Evolutionary conservation across 805 yeast genomes (phyloP).

Genomic region (Zygotorulaspora chibaensis): DNA sequence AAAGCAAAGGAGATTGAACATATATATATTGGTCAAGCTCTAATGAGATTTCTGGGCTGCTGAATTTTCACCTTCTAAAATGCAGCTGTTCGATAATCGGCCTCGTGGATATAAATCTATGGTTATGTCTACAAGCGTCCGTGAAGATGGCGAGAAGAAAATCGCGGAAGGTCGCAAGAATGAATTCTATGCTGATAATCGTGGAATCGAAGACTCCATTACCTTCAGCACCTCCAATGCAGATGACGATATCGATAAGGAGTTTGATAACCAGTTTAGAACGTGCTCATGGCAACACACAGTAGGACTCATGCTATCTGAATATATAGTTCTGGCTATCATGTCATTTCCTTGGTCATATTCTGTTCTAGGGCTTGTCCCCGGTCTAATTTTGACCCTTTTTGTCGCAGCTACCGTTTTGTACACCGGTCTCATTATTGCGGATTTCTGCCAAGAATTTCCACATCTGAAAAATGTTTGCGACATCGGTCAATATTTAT

Average conservation of each 20-base stretch:
- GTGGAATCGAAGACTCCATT: slow-evolving; percentile 3
- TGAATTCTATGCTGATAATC: too few species aligned
- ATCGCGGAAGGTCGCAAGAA: too few species aligned
- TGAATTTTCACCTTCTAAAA: too few species aligned
- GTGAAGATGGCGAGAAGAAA: too few species aligned
- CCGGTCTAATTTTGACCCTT: slow-evolving; percentile 52
- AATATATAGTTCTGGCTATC: slow-evolving; percentile 57
- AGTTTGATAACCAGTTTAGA: slow-evolving; percentile 42
- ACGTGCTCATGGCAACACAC: slow-evolving; percentile 56
- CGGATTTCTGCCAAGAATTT: slow-evolving; percentile 50
- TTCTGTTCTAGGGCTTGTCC: slow-evolving; percentile 54
- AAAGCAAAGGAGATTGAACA: too few species aligned
- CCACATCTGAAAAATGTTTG: slow-evolving; percentile 52
- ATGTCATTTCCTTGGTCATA: slow-evolving; percentile 67
- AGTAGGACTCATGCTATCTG: slow-evolving; percentile 55
- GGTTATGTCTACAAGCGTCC: too few species aligned
- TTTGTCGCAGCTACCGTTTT: slow-evolving; percentile 48
- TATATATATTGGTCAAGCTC: too few species aligned
- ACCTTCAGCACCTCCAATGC: slow-evolving; percentile 8
- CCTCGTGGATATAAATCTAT: too few species aligned
- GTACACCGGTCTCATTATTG: slow-evolving; percentile 52
- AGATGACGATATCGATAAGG: slow-evolving; percentile 17
- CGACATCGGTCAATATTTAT: slow-evolving; percentile 55
- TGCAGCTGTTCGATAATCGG: too few species aligned
- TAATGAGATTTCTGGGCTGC: too few species aligned